Percentiles rank a stretch among this genome's conserved stretches.
Evolutionary conservation across 1,139 yeast genomes (phyloP).

Genomic region (Suhomyces anneliseae): DNA sequence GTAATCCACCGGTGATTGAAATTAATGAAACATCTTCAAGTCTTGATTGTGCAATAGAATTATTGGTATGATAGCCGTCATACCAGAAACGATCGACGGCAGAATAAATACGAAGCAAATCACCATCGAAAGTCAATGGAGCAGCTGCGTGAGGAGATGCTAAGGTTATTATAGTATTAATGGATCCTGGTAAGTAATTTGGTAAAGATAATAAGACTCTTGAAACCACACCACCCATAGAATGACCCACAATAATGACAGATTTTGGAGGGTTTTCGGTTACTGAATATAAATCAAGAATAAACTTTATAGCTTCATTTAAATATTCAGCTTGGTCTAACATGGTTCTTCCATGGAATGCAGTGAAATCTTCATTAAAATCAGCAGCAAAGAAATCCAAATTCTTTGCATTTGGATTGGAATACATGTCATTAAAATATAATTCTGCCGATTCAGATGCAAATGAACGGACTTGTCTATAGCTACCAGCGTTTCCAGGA

Average conservation of each 20-base stretch:
- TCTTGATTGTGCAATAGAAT: constrained; percentile 40
- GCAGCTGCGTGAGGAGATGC: constrained; percentile 94
- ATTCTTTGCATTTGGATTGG: constrained; percentile 38
- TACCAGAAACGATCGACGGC: constrained; percentile 83
- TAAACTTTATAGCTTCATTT: constrained; percentile 82
- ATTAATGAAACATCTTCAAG: constrained; percentile 53
- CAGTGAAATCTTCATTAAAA: constrained; percentile 94
- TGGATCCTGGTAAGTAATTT: constrained; percentile 67
- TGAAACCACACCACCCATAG: constrained; percentile 96
- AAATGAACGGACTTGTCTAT: constrained; percentile 84
- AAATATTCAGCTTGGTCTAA: constrained; percentile 91
- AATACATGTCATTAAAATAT: constrained; percentile 36
- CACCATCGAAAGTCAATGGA: constrained; percentile 95
- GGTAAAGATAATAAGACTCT: constrained; percentile 77
- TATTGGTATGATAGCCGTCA: constrained; percentile 33
- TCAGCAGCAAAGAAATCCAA: constrained; percentile 87
- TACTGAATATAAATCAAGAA: constrained; percentile 60
- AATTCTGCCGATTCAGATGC: constrained; percentile 72
- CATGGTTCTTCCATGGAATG: constrained; percentile 92
- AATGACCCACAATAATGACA: constrained; percentile 83
- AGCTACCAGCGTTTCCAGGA: constrained; percentile 98
- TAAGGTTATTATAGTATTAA: constrained; percentile 81
- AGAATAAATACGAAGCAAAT: constrained; percentile 70
- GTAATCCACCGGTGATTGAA: constrained; percentile 90
- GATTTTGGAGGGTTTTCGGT: constrained; percentile 54